Evolutionary conservation across 2,329 filamentous ascomycete genomes (phyloP).

Genomic region (Pestalotiopsis fici): DNA sequence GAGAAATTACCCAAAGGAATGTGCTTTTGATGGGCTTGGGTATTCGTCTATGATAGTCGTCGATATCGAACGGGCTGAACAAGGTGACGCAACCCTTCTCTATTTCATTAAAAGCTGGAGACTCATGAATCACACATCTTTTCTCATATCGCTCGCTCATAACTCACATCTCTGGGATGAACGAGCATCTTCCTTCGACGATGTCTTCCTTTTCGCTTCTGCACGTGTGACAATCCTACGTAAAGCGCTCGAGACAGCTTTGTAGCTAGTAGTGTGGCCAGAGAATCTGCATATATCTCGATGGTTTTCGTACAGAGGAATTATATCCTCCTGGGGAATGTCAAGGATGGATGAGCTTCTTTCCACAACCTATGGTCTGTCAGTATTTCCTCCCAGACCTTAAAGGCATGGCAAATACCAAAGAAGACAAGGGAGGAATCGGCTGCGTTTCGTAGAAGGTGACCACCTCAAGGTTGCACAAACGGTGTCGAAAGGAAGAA

Average conservation of each 20-base stretch:
- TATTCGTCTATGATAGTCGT: conserved; percentile 29
- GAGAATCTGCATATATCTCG: conserved; percentile 8
- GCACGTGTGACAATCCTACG: neutral
- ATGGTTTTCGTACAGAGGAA: conserved; percentile 8
- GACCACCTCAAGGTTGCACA: conserved; percentile 17
- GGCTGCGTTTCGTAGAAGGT: conserved; percentile 21
- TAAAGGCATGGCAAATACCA: conserved; percentile 12
- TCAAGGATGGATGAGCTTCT: neutral
- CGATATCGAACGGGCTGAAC: conserved; percentile 28
- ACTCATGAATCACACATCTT: neutral
- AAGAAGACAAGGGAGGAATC: conserved; percentile 11
- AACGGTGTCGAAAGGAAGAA: conserved; percentile 15
- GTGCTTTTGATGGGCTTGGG: conserved; percentile 32
- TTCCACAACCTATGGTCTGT: conserved; percentile 24
- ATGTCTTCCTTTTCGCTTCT: neutral
- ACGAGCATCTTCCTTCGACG: neutral
- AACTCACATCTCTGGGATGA: neutral
- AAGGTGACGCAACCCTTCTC: conserved; percentile 33
- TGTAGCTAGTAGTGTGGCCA: neutral
- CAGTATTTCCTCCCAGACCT: neutral
- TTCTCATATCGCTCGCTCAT: neutral
- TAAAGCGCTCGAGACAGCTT: neutral
- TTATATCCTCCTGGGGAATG: neutral
- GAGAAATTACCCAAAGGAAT: conserved; percentile 34
- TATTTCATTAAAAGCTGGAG: conserved; percentile 30